A percentile compares a stretch with the other conserved stretches of the same genome.
phyloP scores from a whole-genome alignment of 129 eudicot genomes.

The Tanacetum coccineum region DNA sequence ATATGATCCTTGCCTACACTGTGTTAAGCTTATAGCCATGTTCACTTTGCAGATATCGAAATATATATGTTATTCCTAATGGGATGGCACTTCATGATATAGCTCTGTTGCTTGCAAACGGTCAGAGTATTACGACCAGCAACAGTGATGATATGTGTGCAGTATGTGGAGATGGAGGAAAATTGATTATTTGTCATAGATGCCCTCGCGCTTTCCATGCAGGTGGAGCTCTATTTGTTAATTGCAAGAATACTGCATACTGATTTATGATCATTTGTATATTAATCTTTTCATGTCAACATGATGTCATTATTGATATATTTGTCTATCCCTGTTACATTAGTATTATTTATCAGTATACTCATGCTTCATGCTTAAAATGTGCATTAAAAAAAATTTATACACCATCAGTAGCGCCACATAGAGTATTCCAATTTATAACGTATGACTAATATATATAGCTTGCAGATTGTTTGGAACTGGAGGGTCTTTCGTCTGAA shows the following conservation, averaged over 20 bases:
- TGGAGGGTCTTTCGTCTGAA: constrained; percentile 49
- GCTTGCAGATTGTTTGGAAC: constrained; percentile 77
- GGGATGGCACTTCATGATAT: constrained; percentile 88
- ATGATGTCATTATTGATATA: constrained; percentile 12
- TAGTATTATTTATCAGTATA: background rate
- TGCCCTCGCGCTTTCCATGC: constrained; percentile 97
- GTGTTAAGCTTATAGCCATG: background rate
- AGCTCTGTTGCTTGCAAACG: constrained; percentile 75
- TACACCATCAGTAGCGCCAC: background rate
- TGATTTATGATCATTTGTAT: background rate
- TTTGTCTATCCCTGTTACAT: constrained; percentile 7
- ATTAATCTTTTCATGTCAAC: background rate
- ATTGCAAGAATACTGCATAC: background rate
- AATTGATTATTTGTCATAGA: constrained; percentile 65
- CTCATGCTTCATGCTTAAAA: background rate
- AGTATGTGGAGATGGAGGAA: constrained; percentile 83
- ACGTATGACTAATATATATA: constrained; percentile 19
- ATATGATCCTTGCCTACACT: background rate
- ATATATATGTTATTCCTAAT: constrained; percentile 57
- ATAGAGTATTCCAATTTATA: background rate
- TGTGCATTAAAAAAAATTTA: constrained; percentile 10
- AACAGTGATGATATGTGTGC: constrained; percentile 97
- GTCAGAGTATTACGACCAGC: constrained; percentile 60
- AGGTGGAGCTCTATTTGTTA: constrained; percentile 37
- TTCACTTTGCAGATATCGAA: constrained; percentile 63